Evolutionary conservation across 2,329 filamentous ascomycete species (phyloP), one percentile per base, ranked within the genome.

Genomic region (Fusarium sp.): DNA sequence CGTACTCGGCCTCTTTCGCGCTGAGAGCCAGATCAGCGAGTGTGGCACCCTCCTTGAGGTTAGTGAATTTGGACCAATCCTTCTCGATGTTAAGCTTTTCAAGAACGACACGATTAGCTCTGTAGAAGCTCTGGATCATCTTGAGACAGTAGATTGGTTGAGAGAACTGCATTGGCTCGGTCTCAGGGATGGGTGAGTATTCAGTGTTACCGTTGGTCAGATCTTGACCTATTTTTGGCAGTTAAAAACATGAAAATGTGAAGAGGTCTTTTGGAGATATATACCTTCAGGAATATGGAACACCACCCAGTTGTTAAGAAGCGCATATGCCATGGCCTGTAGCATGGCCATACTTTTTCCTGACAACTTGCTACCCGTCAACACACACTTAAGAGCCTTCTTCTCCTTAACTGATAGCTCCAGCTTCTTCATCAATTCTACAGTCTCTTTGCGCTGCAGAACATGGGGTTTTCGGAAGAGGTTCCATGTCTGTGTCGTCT

Each of bases 271-370:
- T 40, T 23, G 7, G 26, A 40, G 38, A 37, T 58, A 15, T 35
- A 76, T 85, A 97, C 95, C 92, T 83, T 99, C 94, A 40, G 96
- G 95, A 55, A 98, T 87, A 77, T 93, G 92, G 64, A 99, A 87
- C 49, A 98, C 94, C 46, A 97, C 86, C 94, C 95, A 98, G 32
- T 92, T 88, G 80, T 94, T 93, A 77, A 95, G 80, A 73, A 95
- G 90, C 3, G 90, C 95, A 81, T 95, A 91, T 20, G 92, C 85
- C 87, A 97, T 89, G 41, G 92, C 92, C 83, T 98, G 95, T 48
- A 97, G 85, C 76, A 97, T 81, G 76, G 97, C 83, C 75, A 96
- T 89, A 79, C 93, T 97, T 88, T 98, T 99, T 38, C 96, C 96
- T 17, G 91, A 89, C 44, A 91, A 87, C 78, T 88, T 90, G 59